Base-by-base conservation (phyloP, 208 protist genomes). In the Acanthamoeba rhysodes region DNA sequence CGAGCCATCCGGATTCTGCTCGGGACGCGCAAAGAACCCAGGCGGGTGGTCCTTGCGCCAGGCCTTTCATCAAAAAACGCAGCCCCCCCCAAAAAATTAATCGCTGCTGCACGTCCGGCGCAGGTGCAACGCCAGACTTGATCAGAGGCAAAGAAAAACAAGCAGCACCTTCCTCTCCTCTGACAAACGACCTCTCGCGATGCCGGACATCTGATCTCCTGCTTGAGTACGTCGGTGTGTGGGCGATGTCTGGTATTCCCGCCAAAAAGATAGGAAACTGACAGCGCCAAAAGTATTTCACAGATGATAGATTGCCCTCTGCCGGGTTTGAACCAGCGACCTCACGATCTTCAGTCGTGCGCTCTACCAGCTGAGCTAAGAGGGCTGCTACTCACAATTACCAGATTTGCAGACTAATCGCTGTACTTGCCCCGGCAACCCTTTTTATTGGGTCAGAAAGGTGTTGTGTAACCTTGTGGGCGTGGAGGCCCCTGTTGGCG, bases 1-100 rank as follows among this genome's bases (percentile, higher is more conserved):
- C 32, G 97, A 98, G 16, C 98, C 98, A 68, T 97, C 97, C 27
- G 74, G 2, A 64, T 97, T 96, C 48, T 70, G 95, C 24, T 94
- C 57, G 78, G 97, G 96, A 78, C 95, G 70, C 27, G 97, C 97
- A 85, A 93, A 98, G 76, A 98, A 98, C 10, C 97, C 97, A 91
- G 59, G 48, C 18, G 97, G 97, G 85, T 97, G 97, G 68, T 98
- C 97, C 66, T 95, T 96, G 85, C 97, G 95, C 96, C 96, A 98
- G 9, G 59, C 53, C 85, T 66, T 12, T 32, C 37, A 20, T 48
- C 37, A n/a, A 27, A 20, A 82, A 82, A 14, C 72, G 20, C 72
- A 82, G 2, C 24, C 24, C 24, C 32, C 45, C 76, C 76, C 4
- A 85, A 10, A 53, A 50, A 85, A 85, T 32, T 37, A 85, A 10